Conservation (phyloP, 768 basidiomycete genomes). For the Gelatoporia subvermispora region DNA sequence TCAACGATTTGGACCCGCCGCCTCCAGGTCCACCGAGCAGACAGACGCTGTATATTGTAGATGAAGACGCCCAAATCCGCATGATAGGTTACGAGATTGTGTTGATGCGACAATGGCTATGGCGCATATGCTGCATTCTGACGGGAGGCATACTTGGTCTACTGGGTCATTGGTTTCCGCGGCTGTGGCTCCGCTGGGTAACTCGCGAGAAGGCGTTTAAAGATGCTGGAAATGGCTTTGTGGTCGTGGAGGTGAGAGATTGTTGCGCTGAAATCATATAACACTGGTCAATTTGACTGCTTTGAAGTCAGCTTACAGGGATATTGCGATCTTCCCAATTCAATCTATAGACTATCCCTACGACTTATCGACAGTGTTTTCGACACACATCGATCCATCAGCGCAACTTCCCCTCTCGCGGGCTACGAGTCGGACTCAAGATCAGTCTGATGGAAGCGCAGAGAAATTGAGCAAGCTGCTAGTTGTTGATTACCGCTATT, state of each 20-base stretch:
- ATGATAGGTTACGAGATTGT: conserved; percentile 82
- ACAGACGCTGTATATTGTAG: conserved; percentile 80
- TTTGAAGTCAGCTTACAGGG: conserved; percentile 77
- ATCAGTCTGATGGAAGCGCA: conserved; percentile 22
- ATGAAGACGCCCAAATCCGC: conserved; percentile 86
- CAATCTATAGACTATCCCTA: conserved; percentile 69
- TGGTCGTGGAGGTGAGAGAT: conserved; percentile 82
- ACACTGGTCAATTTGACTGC: no score
- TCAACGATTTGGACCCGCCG: conserved; percentile 61
- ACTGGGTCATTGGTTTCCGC: conserved; percentile 91
- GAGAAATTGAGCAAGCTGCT: conserved; percentile 48
- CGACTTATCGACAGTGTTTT: conserved; percentile 76
- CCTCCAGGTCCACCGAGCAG: conserved; percentile 79
- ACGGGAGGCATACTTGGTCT: conserved; percentile 72
- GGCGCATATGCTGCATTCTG: conserved; percentile 65
- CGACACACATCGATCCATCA: conserved; percentile 23
- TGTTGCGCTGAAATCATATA: no score
- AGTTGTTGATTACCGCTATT: conserved; percentile 88
- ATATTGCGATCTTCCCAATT: conserved; percentile 73
- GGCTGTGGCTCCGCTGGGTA: conserved; percentile 85
- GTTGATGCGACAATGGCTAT: conserved; percentile 55
- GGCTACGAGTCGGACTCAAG: conserved; percentile 7
- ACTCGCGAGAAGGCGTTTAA: conserved; percentile 81
- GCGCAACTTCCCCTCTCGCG: conserved; percentile 10
- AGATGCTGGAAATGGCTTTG: conserved; percentile 60